Evolutionary conservation across 805 yeast species (phyloP), one percentile per base, ranked within the genome.

Genomic region (Lachancea quebecensis): DNA sequence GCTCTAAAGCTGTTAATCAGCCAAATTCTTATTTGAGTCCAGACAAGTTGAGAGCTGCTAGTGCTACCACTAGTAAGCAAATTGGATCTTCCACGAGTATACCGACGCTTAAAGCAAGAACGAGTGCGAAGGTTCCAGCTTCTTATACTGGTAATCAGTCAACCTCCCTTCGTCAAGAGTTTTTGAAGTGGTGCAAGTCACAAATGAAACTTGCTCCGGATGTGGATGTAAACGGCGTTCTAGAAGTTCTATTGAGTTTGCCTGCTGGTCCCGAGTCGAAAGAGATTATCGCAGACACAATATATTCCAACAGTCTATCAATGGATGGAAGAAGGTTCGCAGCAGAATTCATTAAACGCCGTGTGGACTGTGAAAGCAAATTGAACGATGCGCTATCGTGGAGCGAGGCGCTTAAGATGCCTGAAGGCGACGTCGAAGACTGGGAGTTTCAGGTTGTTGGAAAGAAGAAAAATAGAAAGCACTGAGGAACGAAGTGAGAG

Each of bases 321-420:
- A 81, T 91, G 85, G 96, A 93, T 63, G 98, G 98, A 18, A 81
- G 96, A 60, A 75, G 95, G 53, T 91, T 90, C 70, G 96, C 99
- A 0, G 77, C 75, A 46, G 99, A 93, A 59, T 93, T 93, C 62
- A 72, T 83, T 60, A 84, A 82, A 66, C 80, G 85, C 60, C 82
- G 93, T 59, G 75, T 74, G 49, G 74, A 70, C 41, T 90, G 87
- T 46, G 97, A 89, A 56, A 74, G 59, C 34, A 64, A 66, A 27
- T 64, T 68, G 28, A 64, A 65, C 39, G 74, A 77, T 47, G 73
- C 77, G 8, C 71, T 77, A 52, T 72, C 80, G 35, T 89, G 96
- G 96, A 72, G 75, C 41, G 84, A 81, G 48, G 93, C 90, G 3
- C 69, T 85, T 43, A 65, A 70, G 25, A 65, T 67, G 62, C 64